phyloP scores from a whole-genome alignment of 176 grass and related monocot species.

The Areca catechu region DNA sequence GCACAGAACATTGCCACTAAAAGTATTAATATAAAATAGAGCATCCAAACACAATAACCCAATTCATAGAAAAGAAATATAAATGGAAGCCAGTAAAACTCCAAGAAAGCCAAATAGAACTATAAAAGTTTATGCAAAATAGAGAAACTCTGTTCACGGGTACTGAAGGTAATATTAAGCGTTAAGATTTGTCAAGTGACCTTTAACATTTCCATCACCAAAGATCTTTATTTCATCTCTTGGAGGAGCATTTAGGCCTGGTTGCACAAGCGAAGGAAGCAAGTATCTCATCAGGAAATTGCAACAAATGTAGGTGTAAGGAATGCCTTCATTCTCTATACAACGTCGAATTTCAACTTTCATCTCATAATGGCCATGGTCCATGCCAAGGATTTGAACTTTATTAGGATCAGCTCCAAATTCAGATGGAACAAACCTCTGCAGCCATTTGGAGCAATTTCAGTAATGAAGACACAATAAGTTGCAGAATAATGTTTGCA shows the following conservation, averaged over 20 bases:
- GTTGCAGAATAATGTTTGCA: too few relatives aligned
- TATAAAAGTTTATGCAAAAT: too few relatives aligned
- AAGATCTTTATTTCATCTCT: slow-evolving; percentile 77
- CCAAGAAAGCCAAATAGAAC: too few relatives aligned
- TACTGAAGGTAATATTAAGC: not conserved
- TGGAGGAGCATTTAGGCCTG: slow-evolving; percentile 67
- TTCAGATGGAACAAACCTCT: slow-evolving; percentile 91
- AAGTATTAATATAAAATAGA: too few relatives aligned
- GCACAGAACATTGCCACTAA: slow-evolving; percentile 9
- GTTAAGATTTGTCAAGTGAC: slow-evolving; percentile 17
- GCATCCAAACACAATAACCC: too few relatives aligned
- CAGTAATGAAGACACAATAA: too few relatives aligned
- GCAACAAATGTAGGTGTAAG: slow-evolving; percentile 79
- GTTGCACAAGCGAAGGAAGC: slow-evolving; percentile 78
- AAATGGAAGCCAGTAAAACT: too few relatives aligned
- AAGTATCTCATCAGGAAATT: slow-evolving; percentile 83
- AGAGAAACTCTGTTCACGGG: too few relatives aligned
- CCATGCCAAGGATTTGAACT: slow-evolving; percentile 60
- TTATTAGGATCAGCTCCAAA: slow-evolving; percentile 80
- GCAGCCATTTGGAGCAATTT: not conserved
- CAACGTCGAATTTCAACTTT: slow-evolving; percentile 53
- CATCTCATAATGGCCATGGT: slow-evolving; percentile 70
- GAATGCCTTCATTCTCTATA: slow-evolving; percentile 75
- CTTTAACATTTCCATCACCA: slow-evolving; percentile 63
- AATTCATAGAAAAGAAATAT: too few relatives aligned